Evolutionary conservation across 2,329 filamentous ascomycete genomes (phyloP).

Genomic region (Trichoderma sp.): DNA sequence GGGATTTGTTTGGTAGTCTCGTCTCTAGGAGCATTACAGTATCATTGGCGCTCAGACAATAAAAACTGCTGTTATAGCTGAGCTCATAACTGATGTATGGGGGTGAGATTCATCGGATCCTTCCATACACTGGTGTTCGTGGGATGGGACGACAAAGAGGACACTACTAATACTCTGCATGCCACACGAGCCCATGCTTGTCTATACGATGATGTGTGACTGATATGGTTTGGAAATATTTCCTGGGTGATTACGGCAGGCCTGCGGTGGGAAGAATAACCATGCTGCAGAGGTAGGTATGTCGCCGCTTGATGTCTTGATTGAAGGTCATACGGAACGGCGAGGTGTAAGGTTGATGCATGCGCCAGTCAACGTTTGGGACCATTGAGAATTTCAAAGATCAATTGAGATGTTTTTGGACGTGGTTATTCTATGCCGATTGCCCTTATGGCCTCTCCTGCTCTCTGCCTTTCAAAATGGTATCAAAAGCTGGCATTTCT

Average conservation of each 20-base stretch:
- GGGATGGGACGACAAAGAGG: background rate
- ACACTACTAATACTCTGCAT: background rate
- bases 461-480: background rate
- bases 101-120: background rate
- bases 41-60: background rate
- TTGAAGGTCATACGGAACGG: background rate
- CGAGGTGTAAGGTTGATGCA: background rate
- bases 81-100: background rate
- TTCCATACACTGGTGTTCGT: background rate
- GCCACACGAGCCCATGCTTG: background rate
- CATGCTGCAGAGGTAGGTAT: background rate
- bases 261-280: background rate
- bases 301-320: background rate
- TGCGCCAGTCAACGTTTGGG: background rate
- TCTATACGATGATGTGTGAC: background rate
- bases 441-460: background rate
- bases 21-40: background rate
- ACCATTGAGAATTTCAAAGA: background rate
- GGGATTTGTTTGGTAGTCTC: background rate
- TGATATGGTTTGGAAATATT: no score
- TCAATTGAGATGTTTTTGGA: background rate
- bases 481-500: conserved; percentile 7
- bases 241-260: background rate
- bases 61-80: background rate
- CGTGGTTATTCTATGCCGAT: background rate